Percentiles rank a stretch among this genome's conserved stretches.
These are phyloP conservation scores for Trichoderma gamsii DNA, from an alignment of 495 filamentous ascomycete species.

Conservation along the genomic window DNA sequence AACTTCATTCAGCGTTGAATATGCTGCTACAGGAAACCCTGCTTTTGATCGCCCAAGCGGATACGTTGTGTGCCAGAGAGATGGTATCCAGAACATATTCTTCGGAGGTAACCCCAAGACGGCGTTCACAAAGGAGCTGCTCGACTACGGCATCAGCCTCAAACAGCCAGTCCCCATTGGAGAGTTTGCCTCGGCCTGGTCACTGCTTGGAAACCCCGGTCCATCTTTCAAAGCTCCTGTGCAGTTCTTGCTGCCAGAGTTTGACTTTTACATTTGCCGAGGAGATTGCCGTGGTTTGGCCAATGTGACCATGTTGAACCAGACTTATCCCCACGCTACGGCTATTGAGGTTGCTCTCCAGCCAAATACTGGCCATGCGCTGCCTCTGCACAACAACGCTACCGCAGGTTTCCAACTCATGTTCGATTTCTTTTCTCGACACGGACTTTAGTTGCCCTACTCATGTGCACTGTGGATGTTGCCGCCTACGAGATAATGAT, in stretches of 20 bases:
- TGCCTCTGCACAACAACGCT: conserved; percentile 32
- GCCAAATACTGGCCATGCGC: conserved; percentile 30
- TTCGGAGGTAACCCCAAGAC: conserved; percentile 21
- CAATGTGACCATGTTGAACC: conserved; percentile 16
- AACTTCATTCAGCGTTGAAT: conserved; percentile 21
- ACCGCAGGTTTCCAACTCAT: conserved; percentile 27
- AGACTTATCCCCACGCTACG: conserved; percentile 24
- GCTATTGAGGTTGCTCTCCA: conserved; percentile 28
- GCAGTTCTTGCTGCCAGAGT: conserved; percentile 26
- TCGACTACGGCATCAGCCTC: conserved; percentile 24
- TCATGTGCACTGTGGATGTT: not conserved
- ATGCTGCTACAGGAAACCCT: conserved; percentile 24
- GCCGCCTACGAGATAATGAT: not conserved
- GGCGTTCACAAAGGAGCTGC: conserved; percentile 23
- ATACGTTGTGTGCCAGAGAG: conserved; percentile 22
- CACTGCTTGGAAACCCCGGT: conserved; percentile 15
- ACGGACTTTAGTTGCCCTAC: conserved; percentile 35
- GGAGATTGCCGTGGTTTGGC: conserved; percentile 18
- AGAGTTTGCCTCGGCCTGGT: conserved; percentile 22
- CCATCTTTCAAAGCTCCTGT: conserved; percentile 26
- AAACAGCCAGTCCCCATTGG: conserved; percentile 25
- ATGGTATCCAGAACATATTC: conserved; percentile 24
- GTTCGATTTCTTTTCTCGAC: conserved; percentile 26
- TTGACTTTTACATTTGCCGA: conserved; percentile 25
- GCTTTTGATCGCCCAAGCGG: conserved; percentile 20